Evolutionary conservation across 2,329 filamentous ascomycete species (phyloP), one percentile per base, ranked within the genome.

Genomic region (Fusarium decemcellulare): DNA sequence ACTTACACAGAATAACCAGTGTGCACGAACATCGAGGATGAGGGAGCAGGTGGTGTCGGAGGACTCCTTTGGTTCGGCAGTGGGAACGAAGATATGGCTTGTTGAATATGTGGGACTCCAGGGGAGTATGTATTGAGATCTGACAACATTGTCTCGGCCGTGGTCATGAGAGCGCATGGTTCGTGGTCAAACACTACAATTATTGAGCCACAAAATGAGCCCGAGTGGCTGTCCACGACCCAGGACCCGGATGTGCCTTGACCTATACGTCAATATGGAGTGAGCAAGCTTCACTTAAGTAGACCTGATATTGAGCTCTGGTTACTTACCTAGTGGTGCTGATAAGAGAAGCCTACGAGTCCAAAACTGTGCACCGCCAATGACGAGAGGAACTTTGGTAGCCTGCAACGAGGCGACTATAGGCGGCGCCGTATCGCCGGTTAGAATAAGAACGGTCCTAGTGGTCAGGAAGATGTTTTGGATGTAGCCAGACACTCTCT

Each of bases 151-250:
- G 16, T 42, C 12, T 58, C 18, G 2, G n/a, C 34, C 6, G 54
- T 58, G 3, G 51, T 16, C 44, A 51, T 58, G 8, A 51, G 36
- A 11, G 55, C 44, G 34, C 6, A 50, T 16, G 46, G 55, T 16
- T 59, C 55, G 3, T 18, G 10, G 18, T 59, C 29, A 11, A 51
- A 43, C 1, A 51, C 37, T 2, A 46, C 46, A 18, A 59, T 43
- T 12, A 51, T 43, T 18, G 46, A 43, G 8, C 55, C 46, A n/a
- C 46, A 59, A 6, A 51, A 7, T 8, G 7, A 23, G 2, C 44
- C 36, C 6, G 46, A 15, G 1, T 32, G 8, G 10, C 6, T 32
- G 15, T 36, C 10, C 6, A 52, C 55, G 11, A 52, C 46, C 37
- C 46, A 59, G 11, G 46, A 51, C 1, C 46, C 46, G 4, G 55